Base-by-base conservation (phyloP, 805 yeast genomes). In the Wickerhamomyces chambardii region DNA sequence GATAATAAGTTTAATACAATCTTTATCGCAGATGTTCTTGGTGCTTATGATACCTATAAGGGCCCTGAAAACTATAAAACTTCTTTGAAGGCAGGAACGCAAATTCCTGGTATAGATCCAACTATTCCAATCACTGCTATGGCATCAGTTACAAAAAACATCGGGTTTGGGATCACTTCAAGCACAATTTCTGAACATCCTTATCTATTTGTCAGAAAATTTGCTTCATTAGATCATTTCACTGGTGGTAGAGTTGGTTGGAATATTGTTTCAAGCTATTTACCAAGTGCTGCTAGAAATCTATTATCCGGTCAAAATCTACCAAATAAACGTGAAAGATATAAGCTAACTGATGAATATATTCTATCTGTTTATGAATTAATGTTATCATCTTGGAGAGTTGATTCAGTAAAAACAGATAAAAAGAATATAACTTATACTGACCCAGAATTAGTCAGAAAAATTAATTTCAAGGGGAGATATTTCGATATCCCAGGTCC, bases 211-310 rank as follows among this genome's bases (percentile, higher is more conserved):
- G 59, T 64, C 15, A 47, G 68, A 40, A 47, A 66, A 30, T 42
- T 63, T 30, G 63, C 65, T 14, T 62, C 69, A 1, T 48, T 64
- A 32, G 69, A 63, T 40, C 64, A 63, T 35, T 52, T 64, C 32
- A 58, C 66, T 7, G 50, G 51, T 12, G 69, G 69, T 11, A 50
- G 69, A 37, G 45, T 63, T 34, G 69, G 68, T 19, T 64, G 70
- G 69, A 64, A 64, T 40, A 55, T 64, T 15, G 69, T 64, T 26
- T 55, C 65, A 9, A 57, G 66, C 5, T 62, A 63, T 34, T 47
- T 63, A 36, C 65, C 63, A 35, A 55, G 63, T 44, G 68, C 68
- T 6, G 59, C 68, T 6, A 47, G 60, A 39, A 61, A 62, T 39
- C 42, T 59, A 15, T 44, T 59, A 18, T 59, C 59, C 34, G 58